A percentile compares a stretch with the other conserved stretches of the same genome.
Conservation (phyloP, 2,329 filamentous ascomycete species). For the Aureobasidium sp. region DNA sequence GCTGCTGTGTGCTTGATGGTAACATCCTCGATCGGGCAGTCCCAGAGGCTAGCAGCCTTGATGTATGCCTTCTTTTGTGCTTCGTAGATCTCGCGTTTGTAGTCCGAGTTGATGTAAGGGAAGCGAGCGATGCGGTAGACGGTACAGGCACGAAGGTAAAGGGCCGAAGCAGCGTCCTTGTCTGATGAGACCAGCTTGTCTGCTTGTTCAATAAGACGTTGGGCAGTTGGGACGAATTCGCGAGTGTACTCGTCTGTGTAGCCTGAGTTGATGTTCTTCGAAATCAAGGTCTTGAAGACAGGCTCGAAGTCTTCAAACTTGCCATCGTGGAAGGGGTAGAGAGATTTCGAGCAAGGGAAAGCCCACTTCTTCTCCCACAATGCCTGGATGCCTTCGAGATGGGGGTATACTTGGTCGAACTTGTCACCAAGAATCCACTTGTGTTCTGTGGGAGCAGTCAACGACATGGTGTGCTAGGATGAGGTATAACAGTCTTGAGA, state of each 20-base stretch:
- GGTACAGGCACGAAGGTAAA: slow-evolving; percentile 31
- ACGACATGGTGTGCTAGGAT: background rate
- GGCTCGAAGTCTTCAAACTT: slow-evolving; percentile 33
- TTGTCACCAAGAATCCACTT: slow-evolving; percentile 39
- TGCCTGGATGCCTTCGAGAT: slow-evolving; percentile 53
- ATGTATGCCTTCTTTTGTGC: slow-evolving; percentile 33
- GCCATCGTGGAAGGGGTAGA: slow-evolving; percentile 31
- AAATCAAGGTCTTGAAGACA: slow-evolving; percentile 31
- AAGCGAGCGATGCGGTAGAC: slow-evolving; percentile 33
- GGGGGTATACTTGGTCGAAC: slow-evolving; percentile 44
- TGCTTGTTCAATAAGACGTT: slow-evolving; percentile 26
- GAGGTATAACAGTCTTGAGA: background rate
- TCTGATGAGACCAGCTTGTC: slow-evolving; percentile 22
- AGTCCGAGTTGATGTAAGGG: slow-evolving; percentile 31
- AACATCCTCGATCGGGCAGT: slow-evolving; percentile 32
- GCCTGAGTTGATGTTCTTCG: slow-evolving; percentile 31
- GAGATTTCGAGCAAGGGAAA: slow-evolving; percentile 25
- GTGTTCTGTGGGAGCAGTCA: slow-evolving; percentile 14
- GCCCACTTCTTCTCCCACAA: slow-evolving; percentile 39
- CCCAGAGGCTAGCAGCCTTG: slow-evolving; percentile 28
- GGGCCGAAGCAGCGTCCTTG: slow-evolving; percentile 24
- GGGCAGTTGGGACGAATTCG: slow-evolving; percentile 31
- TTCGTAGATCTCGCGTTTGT: slow-evolving; percentile 29
- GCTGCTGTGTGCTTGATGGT: slow-evolving; percentile 34
- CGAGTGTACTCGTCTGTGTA: slow-evolving; percentile 32